These are phyloP conservation scores for Penstemon barbatus DNA, from an alignment of 257 asterid genomes.

Conservation along the genomic window DNA sequence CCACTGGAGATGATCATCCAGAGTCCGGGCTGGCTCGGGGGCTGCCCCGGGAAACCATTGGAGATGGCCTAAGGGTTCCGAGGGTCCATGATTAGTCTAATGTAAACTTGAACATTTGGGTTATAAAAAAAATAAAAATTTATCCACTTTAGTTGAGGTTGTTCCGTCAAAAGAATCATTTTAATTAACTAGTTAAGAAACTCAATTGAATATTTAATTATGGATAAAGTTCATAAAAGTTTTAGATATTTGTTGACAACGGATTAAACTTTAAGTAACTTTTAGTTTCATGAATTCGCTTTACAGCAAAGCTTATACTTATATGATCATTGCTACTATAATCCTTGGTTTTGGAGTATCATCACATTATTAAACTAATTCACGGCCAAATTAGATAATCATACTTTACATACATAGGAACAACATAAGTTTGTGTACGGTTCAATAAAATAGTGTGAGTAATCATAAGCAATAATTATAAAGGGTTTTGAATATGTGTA, in stretches of 20 bases:
- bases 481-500: slow-evolving; percentile 1
- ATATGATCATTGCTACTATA: background rate
- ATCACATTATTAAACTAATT: background rate
- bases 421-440: background rate
- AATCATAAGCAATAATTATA: slow-evolving; percentile 17
- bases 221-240: background rate
- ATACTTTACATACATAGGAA: background rate
- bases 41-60: no score
- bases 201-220: background rate
- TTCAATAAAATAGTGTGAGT: background rate
- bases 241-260: background rate
- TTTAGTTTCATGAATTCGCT: background rate
- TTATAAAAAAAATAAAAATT: no score
- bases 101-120: no score
- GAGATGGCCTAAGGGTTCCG: no score
- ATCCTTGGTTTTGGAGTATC: no score
- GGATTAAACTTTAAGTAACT: background rate
- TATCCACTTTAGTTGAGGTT: no score
- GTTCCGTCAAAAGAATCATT: no score
- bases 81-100: no score
- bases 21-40: no score
- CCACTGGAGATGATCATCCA: no score
- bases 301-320: background rate
- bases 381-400: background rate
- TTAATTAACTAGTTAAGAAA: background rate